These are phyloP conservation scores for Physaria fendleri DNA, from an alignment of 345 rosid species.

Conservation along the genomic window DNA sequence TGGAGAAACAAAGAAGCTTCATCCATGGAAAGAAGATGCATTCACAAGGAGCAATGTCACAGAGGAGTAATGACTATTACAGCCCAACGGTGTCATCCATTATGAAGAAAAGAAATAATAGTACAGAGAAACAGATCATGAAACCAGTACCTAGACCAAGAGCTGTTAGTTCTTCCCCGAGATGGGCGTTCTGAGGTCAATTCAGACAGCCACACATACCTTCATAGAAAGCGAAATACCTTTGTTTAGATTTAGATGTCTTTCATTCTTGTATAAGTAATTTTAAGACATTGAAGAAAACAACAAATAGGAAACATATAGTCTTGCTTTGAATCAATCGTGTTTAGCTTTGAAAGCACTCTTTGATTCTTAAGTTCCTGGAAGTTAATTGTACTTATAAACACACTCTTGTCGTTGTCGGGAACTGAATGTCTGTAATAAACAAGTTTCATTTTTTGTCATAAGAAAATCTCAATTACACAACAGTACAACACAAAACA, in stretches of 20 bases:
- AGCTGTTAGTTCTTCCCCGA: constrained; percentile 60
- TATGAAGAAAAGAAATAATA: constrained; percentile 71
- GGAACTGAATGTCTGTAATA: no score
- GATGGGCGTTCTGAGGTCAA: constrained; percentile 65
- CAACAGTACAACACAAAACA: no score
- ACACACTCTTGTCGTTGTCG: no score
- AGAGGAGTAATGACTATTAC: constrained; percentile 85
- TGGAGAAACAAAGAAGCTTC: constrained; percentile 71
- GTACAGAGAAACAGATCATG: constrained; percentile 36
- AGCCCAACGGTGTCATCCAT: constrained; percentile 88
- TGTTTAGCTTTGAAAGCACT: not conserved
- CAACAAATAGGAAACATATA: constrained; percentile 9
- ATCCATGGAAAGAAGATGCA: constrained; percentile 65
- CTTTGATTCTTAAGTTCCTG: constrained; percentile 1
- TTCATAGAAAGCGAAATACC: constrained; percentile 17
- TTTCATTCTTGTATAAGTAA: constrained; percentile 30
- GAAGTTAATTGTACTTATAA: no score
- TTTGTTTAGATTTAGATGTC: constrained; percentile 23
- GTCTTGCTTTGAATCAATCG: not conserved
- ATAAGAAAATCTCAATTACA: no score
- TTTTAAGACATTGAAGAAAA: constrained; percentile 35
- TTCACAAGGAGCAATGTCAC: constrained; percentile 78
- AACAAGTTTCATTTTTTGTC: no score
- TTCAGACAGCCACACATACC: constrained; percentile 21
- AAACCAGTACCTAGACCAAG: constrained; percentile 36